Percentiles rank a stretch among this genome's conserved stretches.
phyloP scores from a whole-genome alignment of 768 basidiomycete species.

The Suillus placidus region DNA sequence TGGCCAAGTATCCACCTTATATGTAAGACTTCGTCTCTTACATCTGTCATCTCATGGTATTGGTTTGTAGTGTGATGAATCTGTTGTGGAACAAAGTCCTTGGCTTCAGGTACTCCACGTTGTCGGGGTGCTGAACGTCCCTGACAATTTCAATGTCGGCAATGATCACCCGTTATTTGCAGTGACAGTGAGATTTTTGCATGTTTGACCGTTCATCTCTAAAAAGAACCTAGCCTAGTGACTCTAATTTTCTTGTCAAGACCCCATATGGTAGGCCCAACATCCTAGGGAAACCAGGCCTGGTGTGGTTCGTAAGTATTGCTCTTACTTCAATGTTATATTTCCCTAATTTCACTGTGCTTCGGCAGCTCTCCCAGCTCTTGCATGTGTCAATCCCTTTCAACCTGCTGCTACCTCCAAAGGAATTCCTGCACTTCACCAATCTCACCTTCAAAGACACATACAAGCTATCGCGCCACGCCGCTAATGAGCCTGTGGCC shows the following conservation, averaged over 20 bases:
- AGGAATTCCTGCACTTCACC: background rate
- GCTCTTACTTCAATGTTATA: too few relatives aligned
- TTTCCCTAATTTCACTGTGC: too few relatives aligned
- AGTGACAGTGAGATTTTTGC: background rate
- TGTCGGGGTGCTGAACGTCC: background rate
- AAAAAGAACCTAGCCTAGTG: background rate
- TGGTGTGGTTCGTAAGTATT: too few relatives aligned
- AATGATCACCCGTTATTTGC: background rate
- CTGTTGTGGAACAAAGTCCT: background rate
- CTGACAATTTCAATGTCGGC: background rate
- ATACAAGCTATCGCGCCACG: background rate
- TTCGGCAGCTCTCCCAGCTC: too few relatives aligned
- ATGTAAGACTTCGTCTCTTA: background rate
- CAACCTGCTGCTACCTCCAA: background rate
- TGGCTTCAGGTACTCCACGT: background rate
- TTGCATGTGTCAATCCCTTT: background rate
- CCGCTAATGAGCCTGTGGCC: background rate
- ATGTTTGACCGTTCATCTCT: background rate
- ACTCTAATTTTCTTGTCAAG: background rate
- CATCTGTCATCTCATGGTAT: background rate
- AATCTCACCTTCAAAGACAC: background rate
- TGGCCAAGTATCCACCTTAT: background rate
- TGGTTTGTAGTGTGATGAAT: background rate
- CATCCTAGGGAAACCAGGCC: background rate
- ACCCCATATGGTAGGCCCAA: background rate